Conservation (phyloP, 2,329 filamentous ascomycete species). For the Fusarium sacchari region DNA sequence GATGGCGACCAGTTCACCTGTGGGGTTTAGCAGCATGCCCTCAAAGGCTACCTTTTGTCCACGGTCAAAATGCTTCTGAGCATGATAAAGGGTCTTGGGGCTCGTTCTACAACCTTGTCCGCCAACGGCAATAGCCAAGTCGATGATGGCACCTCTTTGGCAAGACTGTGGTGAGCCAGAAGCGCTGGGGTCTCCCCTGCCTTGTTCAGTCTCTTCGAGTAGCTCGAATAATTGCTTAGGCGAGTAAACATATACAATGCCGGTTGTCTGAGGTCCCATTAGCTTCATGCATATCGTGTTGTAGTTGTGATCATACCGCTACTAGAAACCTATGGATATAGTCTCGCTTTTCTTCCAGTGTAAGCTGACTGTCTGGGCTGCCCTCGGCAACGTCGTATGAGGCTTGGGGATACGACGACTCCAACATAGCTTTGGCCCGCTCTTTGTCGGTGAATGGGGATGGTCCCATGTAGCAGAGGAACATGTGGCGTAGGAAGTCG, state of each 20-base stretch:
- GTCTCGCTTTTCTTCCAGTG: neutral
- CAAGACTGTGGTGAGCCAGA: accelerated
- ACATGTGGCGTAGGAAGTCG: neutral
- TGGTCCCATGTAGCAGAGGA: neutral
- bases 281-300: neutral
- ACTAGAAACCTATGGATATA: neutral
- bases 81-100: neutral
- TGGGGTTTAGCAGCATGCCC: neutral
- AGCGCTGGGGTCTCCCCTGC: neutral
- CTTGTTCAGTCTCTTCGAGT: neutral
- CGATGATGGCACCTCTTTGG: neutral
- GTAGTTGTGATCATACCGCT: neutral
- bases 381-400: neutral
- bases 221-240: neutral
- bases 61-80: neutral
- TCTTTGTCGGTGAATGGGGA: neutral
- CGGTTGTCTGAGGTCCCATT: neutral
- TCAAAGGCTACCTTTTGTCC: neutral
- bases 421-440: neutral
- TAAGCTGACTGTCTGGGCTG: neutral
- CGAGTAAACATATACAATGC: neutral
- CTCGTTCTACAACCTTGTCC: neutral
- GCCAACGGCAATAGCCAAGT: neutral
- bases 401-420: neutral
- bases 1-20: neutral